These are phyloP conservation scores for Aspergillus caelatus DNA, from an alignment of 2,329 filamentous ascomycete genomes.

Conservation along the genomic window DNA sequence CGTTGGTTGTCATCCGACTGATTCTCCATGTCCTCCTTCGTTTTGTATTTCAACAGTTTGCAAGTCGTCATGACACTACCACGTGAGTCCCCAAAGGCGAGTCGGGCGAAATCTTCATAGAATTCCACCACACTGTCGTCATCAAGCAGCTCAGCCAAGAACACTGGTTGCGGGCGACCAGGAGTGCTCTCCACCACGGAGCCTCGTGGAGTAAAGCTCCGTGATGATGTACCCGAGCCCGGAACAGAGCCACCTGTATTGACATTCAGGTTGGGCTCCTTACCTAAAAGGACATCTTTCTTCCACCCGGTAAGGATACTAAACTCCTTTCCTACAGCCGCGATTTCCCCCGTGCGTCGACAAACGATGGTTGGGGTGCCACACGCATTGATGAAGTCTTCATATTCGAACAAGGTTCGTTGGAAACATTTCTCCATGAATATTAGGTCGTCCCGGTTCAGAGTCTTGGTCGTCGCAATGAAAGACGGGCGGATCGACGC, in stretches of 20 bases:
- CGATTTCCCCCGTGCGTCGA: constrained; percentile 90
- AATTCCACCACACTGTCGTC: constrained; percentile 92
- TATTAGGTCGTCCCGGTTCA: constrained; percentile 84
- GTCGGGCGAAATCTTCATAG: constrained; percentile 90
- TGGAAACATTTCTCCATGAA: constrained; percentile 99
- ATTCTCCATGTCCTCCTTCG: constrained; percentile 61
- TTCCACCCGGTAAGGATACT: constrained; percentile 94
- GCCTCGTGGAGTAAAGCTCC: constrained; percentile 53
- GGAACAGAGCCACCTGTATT: constrained; percentile 64
- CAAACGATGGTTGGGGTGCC: constrained; percentile 91
- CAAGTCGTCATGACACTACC: constrained; percentile 82
- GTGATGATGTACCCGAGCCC: constrained; percentile 45
- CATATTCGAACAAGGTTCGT: constrained; percentile 86
- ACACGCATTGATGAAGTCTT: constrained; percentile 86
- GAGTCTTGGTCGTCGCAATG: constrained; percentile 85
- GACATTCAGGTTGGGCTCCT: constrained; percentile 83
- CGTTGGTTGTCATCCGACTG: constrained; percentile 52
- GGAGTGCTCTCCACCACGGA: constrained; percentile 41
- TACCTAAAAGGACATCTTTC: constrained; percentile 83
- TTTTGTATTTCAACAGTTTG: constrained; percentile 86
- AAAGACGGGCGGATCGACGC: constrained; percentile 90
- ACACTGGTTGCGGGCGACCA: constrained; percentile 73
- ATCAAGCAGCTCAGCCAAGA: constrained; percentile 88
- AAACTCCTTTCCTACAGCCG: constrained; percentile 94
- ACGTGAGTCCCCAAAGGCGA: constrained; percentile 88